phyloP scores from a whole-genome alignment of 129 eudicot species.

The sunflower (Helianthus annuus) region HanXRQr2.0-SUNRISE NC_035449.2:79642173-79642672 shows the following conservation, averaged over 20 bases:
- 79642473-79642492: conserved; percentile 96
- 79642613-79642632: conserved; percentile 97
- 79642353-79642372: neutral
- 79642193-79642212: neutral
- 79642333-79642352: neutral
- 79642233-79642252: neutral
- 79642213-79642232: neutral
- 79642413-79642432: conserved; percentile 94
- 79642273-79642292: neutral
- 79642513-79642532: neutral
- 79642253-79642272: no score
- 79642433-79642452: conserved; percentile 89
- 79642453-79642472: conserved; percentile 95
- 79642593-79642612: conserved; percentile 81
- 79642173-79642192: no score
- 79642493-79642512: conserved; percentile 7
- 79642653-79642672: conserved; percentile 85
- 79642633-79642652: conserved; percentile 70
- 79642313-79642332: neutral
- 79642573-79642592: conserved; percentile 62
- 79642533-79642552: neutral
- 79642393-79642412: conserved; percentile 97
- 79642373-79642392: conserved; percentile 70
- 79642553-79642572: conserved; percentile 5
- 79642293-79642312: neutral